These are phyloP conservation scores for Rhododendron griersonianum DNA, from an alignment of 148 eudicot genomes.

Conservation along the genomic window DNA sequence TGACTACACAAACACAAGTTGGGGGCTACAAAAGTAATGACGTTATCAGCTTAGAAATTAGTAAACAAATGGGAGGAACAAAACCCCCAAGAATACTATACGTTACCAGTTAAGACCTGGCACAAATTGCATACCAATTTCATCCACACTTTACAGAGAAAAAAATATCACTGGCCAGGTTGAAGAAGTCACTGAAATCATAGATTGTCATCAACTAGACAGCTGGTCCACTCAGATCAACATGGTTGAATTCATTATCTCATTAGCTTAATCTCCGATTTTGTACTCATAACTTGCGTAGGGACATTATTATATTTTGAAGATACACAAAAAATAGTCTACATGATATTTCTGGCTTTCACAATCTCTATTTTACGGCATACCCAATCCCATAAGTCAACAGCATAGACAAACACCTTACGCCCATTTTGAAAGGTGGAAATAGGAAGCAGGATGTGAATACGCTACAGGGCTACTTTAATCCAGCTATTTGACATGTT, in stretches of 20 bases:
- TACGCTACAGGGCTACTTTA: not conserved
- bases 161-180: not conserved
- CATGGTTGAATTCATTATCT: not conserved
- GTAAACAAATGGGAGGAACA: not conserved
- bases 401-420: not conserved
- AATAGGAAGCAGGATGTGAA: not conserved
- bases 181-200: not conserved
- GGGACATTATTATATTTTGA: not conserved
- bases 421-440: not conserved
- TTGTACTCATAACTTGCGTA: not conserved
- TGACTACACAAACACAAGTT: not conserved
- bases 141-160: not conserved
- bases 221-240: not conserved
- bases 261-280: not conserved
- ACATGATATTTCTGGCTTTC: not conserved
- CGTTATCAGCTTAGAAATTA: not conserved
- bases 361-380: not conserved
- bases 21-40: not conserved
- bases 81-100: not conserved
- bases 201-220: not conserved
- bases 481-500: not conserved
- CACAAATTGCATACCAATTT: not conserved
- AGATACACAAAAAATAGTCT: conserved; percentile 1
- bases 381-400: not conserved
- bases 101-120: not conserved